Base-by-base conservation (phyloP, 768 basidiomycete genomes). In the Vararia minispora region DNA sequence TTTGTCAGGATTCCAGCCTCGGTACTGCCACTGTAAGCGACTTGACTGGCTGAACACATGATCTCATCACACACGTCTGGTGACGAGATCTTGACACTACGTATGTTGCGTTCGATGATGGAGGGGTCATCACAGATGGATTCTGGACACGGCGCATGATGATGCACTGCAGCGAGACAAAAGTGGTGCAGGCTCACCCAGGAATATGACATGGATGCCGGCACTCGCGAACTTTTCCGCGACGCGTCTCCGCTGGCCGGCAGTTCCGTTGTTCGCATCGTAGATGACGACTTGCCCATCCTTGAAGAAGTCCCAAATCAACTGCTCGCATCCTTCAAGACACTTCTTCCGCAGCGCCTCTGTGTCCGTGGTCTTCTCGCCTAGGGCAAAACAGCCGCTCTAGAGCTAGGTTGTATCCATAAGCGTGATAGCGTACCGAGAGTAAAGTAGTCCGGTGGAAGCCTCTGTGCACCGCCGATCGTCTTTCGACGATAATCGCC, bases 21-120 rank as follows among this genome's bases (percentile, higher is more conserved):
- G 77, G 58, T 98, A 99, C 92, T 95, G 51, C 24, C 17, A 18
- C 20, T 17, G 23, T 22, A 34, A 35, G 33, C 7, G 8, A 27
- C 12, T 17, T 17, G 18, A 14, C 30, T 20, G 13, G 24, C 29
- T 30, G 33, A 40, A 14, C 30, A 35, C 26, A 24, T 13, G 20
- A 20, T 17, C 34, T 16, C 37, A 29, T 32, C 14, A 69, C 86
- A 28, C 52, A 91, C 94, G 58, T 99, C 94, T 3, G 94, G 95
- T 11, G 94, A 97, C 6, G 92, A 95, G 34, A 99, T 87, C 71
- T 99, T 97, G 61, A 98, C 94, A 46, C 76, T 88, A 32, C 95
- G 74, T 37, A 95, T 98, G 53, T 99, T 99, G 2, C 72, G 76
- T 49, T 94, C 82, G 44, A 99, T 91, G 39, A 98, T 82, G 44